Evolutionary conservation across 371 early-diverging fungal species (phyloP), one percentile per base, ranked within the genome.

Genomic region (Lichtheimia ramosa): DNA sequence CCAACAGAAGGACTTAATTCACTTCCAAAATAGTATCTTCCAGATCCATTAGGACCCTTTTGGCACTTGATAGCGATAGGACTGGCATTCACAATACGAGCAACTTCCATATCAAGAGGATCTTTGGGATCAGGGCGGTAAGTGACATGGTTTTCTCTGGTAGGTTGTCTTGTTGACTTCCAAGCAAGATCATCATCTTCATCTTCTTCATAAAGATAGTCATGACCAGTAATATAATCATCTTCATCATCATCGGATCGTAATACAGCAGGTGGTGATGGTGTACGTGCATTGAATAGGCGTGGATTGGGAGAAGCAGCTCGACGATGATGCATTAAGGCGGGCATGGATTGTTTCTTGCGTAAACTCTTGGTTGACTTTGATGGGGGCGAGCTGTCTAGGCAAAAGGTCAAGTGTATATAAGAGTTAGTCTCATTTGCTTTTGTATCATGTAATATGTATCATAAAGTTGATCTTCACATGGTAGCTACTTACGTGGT

Each of bases 21-120:
- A 53, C 79, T 81, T 7, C 86, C 87, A 76, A 86, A 83, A 40
- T 81, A 84, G 61, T 86, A 86, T 57, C 75, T 75, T 46, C 62
- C 62, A 34, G 54, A 51, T n/a, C 74, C 64, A 59, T 64, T 51
- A 34, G 79, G 67, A 46, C 71, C 68, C 25, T 66, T 67, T 62
- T 72, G 71, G 27, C 83, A 78, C 58, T 75, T 74, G 46, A 83
- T 79, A 5, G 70, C 68, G 20, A 83, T 70, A 5, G 82, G 80
- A 43, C 71, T 81, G 7, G 66, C 63, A 60, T 86, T 83, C 14
- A 83, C 73, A 10, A 86, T 75, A 20, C 65, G 70, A 14, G 79
- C 83, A 18, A 86, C 76, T 56, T 83, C 78, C 46, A 75, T 71
- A 58, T 86, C 87, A 21, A 86, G 66, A 41, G 79, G 77, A 48